Evolutionary conservation across 2,329 filamentous ascomycete species (phyloP), one percentile per base, ranked within the genome.

Genomic region (Tolypocladium guangdongense): DNA sequence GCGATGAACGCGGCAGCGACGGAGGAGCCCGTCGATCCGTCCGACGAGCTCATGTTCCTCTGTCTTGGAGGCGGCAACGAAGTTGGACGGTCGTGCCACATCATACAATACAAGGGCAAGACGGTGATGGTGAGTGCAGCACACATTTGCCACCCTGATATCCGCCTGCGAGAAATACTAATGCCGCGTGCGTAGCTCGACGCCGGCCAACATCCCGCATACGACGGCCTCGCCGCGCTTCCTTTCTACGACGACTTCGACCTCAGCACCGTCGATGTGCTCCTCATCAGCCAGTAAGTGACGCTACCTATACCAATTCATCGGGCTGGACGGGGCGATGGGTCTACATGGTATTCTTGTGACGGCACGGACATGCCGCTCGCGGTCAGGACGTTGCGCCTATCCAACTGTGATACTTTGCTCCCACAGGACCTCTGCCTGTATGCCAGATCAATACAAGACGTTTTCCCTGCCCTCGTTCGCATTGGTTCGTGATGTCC

Each of bases 231-330:
- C 56, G 89, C 91, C 3, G 88, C 89, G 11, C 83, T 99, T 50
- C 93, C 93, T 0, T 99, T 96, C 74, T 99, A 96, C 71, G 93
- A 99, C 68, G 91, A 97, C 66, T 99, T 97, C 71, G 93, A 99
- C 67, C 78, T 99, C 22, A 96, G 92, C 72, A 96, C 90, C 2
- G 91, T 99, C 60, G 93, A 99, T 69, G 87, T 99, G 63, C 87
- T 99, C 52, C 78, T 99, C 60, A 96, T 99, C 66, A 97, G 90
- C 84, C 93, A 99, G 93, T 97, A 95, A 88, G 91, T 68, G 57
- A 59, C 20, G 14, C 27, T 14, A 33, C 43, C 43, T 16, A 20
- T 32, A 20, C 43, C 30, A 7, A 27, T 47, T 20, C 22, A 3
- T 20, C 43, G 27, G 41, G 27, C 43, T 27, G 10, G 43, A 33